Percentiles rank a stretch among this genome's conserved stretches.
Conservation (phyloP, 331 rosid species). For the Quercus lobata region DNA sequence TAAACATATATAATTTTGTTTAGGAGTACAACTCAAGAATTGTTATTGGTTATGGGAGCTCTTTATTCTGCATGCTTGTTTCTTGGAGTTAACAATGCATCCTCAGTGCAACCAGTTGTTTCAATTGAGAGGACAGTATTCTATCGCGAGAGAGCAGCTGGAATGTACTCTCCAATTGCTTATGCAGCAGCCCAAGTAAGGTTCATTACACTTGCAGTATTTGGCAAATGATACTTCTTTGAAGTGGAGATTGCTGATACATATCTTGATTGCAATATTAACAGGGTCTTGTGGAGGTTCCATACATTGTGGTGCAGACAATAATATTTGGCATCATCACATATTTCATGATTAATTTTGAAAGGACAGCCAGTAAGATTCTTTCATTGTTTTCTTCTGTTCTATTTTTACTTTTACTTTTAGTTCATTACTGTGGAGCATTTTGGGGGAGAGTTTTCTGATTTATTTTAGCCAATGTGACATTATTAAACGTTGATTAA, state of each 20-base stretch:
- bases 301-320: conserved; percentile 72
- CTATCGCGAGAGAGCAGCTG: conserved; percentile 85
- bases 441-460: too few relatives aligned
- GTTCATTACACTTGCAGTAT: not conserved
- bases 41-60: conserved; percentile 77
- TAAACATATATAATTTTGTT: conserved; percentile 3
- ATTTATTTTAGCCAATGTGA: too few relatives aligned
- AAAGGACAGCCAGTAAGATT: conserved; percentile 48
- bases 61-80: conserved; percentile 72
- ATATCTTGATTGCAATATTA: conserved; percentile 8
- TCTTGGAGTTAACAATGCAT: conserved; percentile 79
- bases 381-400: not conserved
- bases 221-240: not conserved
- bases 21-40: conserved; percentile 59
- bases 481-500: too few relatives aligned
- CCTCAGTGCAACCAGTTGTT: conserved; percentile 87
- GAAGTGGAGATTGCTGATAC: not conserved
- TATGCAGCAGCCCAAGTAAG: conserved; percentile 82
- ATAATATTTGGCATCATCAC: conserved; percentile 69
- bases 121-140: conserved; percentile 91
- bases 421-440: too few relatives aligned
- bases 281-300: conserved; percentile 85
- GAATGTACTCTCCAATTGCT: conserved; percentile 83
- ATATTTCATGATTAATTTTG: conserved; percentile 73
- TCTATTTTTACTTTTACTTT: too few relatives aligned